Evolutionary conservation across 495 filamentous ascomycete species (phyloP), one percentile per base, ranked within the genome.

Genomic region (Tuber magnatum): DNA sequence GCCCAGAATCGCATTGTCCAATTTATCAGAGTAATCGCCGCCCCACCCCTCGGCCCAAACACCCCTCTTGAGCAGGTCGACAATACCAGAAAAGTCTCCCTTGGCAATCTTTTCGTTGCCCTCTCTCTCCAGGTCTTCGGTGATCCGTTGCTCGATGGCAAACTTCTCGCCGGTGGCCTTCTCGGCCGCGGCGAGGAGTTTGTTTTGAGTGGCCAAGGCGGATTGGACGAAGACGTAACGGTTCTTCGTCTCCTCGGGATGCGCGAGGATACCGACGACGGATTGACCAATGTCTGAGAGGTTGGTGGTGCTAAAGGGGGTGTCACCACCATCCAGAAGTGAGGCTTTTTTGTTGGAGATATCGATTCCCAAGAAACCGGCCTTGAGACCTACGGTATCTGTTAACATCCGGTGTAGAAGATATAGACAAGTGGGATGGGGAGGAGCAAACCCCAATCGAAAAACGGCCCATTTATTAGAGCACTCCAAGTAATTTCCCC

Each of bases 211-310:
- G 1, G 86, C 83, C 1, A 84, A 85, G 61, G 87, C 87, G 0
- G 87, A 86, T 5, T 86, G 80, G 20, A 89, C 84, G 41, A 83
- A 83, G 1, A 91, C 73, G 71, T 83, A 84, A 16, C 84, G 84
- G 79, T 91, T 91, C 39, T 84, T 85, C 2, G 89, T 91, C 71
- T 86, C 82, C 0, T 86, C 86, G 0, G 87, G 86, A 72, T 88
- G 84, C 28, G 83, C 76, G 10, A 91, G 77, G 42, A 89, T 81
- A 0, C 84, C 85, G 1, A 80, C 86, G 20, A 91, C 80, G 4
- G 86, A 85, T 61, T 83, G 82, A 24, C 86, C 88, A 41, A 90
- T 80, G 28, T 85, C 85, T 1, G 82, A 42, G 9, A 88, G 82
- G 35, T 84, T 87, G 1, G 87, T 88, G 7, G 83, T 78, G 40